Conservation (phyloP, 805 yeast genomes). For the Saccharomycopsis javanensis region DNA sequence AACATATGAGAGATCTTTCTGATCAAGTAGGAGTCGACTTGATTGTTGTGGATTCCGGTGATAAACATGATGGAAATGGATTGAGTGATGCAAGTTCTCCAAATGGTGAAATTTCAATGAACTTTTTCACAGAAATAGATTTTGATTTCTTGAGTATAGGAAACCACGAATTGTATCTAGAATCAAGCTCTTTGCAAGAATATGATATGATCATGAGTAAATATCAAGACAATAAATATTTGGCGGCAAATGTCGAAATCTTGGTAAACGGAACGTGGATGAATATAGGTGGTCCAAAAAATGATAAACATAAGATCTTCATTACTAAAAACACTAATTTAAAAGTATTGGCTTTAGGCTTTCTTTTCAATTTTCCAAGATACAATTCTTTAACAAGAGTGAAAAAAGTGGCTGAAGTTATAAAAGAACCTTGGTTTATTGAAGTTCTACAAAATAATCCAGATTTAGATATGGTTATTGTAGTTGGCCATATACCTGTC, state of each 20-base stretch:
- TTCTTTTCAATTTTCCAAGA: constrained; percentile 65
- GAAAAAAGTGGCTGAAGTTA: constrained; percentile 44
- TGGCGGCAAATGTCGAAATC: constrained; percentile 60
- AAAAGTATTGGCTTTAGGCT: constrained; percentile 62
- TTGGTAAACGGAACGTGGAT: constrained; percentile 30
- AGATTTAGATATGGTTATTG: constrained; percentile 53
- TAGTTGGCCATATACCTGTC: constrained; percentile 76
- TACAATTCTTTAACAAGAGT: constrained; percentile 55
- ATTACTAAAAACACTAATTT: constrained; percentile 43
- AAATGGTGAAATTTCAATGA: constrained; percentile 55
- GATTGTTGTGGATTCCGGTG: constrained; percentile 79
- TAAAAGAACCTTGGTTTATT: constrained; percentile 57
- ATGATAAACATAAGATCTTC: constrained; percentile 49
- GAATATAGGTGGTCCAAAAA: constrained; percentile 43
- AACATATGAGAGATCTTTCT: constrained; percentile 39
- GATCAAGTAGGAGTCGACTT: constrained; percentile 45
- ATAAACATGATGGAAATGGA: constrained; percentile 92
- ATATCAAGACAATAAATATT: constrained; percentile 49
- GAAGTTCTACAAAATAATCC: constrained; percentile 27
- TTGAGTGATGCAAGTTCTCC: constrained; percentile 68
- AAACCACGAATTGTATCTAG: constrained; percentile 78
- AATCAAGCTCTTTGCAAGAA: constrained; percentile 57
- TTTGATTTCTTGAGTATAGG: constrained; percentile 81
- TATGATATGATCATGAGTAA: constrained; percentile 44
- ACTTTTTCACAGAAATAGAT: constrained; percentile 52